Percentiles rank a stretch among this genome's conserved stretches.
Conservation (phyloP, 331 rosid genomes). For the Arachis monticola region DNA sequence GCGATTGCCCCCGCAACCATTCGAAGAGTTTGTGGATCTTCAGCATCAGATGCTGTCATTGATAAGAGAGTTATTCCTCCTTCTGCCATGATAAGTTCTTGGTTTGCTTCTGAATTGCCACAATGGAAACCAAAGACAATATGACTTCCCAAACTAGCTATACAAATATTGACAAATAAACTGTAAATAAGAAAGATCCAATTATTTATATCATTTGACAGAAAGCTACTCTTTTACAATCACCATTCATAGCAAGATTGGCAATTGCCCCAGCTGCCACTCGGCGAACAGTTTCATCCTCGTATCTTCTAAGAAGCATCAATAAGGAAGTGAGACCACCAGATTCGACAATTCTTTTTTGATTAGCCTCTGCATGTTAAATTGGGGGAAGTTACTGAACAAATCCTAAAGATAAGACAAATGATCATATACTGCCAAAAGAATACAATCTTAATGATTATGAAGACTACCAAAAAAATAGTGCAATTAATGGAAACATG, state of each 20-base stretch:
- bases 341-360: constrained; percentile 90
- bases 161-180: constrained; percentile 17
- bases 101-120: constrained; percentile 81
- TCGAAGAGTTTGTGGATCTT: constrained; percentile 98
- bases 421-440: constrained; percentile 11
- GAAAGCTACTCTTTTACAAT: constrained; percentile 22
- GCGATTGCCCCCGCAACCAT: constrained; percentile 99
- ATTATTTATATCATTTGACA: constrained; percentile 18
- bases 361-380: constrained; percentile 80
- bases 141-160: constrained; percentile 30
- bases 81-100: constrained; percentile 89
- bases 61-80: constrained; percentile 94
- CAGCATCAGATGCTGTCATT: constrained; percentile 93
- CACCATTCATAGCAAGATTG: constrained; percentile 98
- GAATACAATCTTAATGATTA: not conserved
- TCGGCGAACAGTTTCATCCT: constrained; percentile 92
- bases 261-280: constrained; percentile 99
- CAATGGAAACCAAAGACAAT: constrained; percentile 46
- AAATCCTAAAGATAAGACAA: not conserved
- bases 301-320: constrained; percentile 95
- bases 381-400: constrained; percentile 37
- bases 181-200: constrained; percentile 39
- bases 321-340: constrained; percentile 95
- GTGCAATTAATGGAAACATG: constrained; percentile 1
- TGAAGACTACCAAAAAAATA: constrained; percentile 20